Evolutionary conservation across 1,284 basidiomycete species (phyloP).

Genomic region (Ustilago bromivora): DNA sequence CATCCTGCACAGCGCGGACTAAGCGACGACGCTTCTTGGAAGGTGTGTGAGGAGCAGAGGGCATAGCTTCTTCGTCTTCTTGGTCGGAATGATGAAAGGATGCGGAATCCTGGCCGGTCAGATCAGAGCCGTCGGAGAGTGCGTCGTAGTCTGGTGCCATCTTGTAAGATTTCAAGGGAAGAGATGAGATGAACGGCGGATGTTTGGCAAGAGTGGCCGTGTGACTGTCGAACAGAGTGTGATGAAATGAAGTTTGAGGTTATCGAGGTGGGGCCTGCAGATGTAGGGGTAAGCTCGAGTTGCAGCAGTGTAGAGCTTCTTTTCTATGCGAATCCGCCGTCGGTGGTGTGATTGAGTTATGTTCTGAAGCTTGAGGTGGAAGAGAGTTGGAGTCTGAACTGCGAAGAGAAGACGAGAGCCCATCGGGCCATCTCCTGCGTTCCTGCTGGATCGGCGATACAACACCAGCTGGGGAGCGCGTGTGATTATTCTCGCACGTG

Average conservation of each 20-base stretch:
- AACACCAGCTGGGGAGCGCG: constrained; percentile 3
- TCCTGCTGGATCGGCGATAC: constrained; percentile 14
- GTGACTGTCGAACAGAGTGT: not conserved
- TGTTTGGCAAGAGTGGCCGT: not conserved
- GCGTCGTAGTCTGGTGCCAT: constrained; percentile 38
- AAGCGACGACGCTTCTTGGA: constrained; percentile 39
- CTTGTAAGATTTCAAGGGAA: not conserved
- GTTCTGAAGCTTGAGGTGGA: not conserved
- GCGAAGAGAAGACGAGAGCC: constrained; percentile 1
- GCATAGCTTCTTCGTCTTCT: constrained; percentile 18
- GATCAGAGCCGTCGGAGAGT: constrained; percentile 43
- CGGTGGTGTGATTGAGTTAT: too few species aligned
- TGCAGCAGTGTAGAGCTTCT: too few species aligned
- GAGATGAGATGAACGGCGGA: not conserved
- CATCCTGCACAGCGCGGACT: constrained; percentile 19
- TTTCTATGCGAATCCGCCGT: too few species aligned
- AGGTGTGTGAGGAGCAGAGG: constrained; percentile 30
- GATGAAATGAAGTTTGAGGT: not conserved
- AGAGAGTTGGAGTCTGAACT: not conserved
- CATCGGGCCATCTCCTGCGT: not conserved
- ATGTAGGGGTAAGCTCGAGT: not conserved
- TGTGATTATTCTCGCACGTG: constrained; percentile 9
- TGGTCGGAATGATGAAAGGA: constrained; percentile 19
- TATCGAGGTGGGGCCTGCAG: not conserved
- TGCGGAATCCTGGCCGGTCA: constrained; percentile 33